A percentile compares a stretch with the other conserved stretches of the same genome.
Evolutionary conservation across 2,329 filamentous ascomycete genomes (phyloP).

Genomic region (Microascus cirrosus): DNA sequence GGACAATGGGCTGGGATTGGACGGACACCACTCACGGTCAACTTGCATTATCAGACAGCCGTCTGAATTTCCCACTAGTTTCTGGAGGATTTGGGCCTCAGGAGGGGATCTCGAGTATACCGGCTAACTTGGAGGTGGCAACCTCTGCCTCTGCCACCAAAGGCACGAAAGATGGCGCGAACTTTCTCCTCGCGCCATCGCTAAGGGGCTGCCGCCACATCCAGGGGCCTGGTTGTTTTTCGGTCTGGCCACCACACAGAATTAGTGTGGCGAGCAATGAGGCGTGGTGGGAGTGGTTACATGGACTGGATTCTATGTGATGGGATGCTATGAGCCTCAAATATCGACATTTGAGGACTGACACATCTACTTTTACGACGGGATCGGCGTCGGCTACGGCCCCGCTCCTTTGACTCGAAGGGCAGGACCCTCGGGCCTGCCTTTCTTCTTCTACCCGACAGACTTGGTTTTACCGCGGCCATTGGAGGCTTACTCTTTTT

Average conservation of each 20-base stretch:
- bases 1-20: neutral
- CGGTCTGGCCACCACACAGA: neutral
- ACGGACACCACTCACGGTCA: neutral
- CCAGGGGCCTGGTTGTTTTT: neutral
- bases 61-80: neutral
- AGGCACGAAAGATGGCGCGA: neutral
- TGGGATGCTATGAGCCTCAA: neutral
- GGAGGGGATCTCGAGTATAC: neutral
- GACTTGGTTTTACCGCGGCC: neutral
- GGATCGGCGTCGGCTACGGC: neutral
- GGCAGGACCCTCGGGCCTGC: neutral
- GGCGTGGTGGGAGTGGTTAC: neutral
- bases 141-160: neutral
- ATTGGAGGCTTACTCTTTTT: neutral
- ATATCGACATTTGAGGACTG: neutral
- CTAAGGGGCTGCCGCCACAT: neutral
- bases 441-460: neutral
- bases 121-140: neutral
- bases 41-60: neutral
- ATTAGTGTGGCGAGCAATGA: neutral
- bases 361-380: neutral
- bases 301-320: neutral
- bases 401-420: neutral
- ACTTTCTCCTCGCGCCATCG: neutral
- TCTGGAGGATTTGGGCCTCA: neutral